Evolutionary conservation across 257 asterid species (phyloP), one percentile per base, ranked within the genome.

Genomic region (Salvia miltiorrhiza): DNA sequence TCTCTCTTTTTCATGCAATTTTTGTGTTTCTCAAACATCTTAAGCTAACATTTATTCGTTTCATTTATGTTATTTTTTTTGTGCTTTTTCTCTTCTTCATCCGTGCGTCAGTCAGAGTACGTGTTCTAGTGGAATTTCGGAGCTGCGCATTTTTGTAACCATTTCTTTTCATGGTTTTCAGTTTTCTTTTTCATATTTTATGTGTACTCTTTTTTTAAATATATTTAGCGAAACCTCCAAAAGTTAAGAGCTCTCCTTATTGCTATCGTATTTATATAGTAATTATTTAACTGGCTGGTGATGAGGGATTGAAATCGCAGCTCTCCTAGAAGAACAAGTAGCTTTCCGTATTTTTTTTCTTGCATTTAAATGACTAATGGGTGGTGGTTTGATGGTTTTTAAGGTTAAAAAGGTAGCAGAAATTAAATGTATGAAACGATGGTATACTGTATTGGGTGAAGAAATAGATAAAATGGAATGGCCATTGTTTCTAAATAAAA

Each of bases 1-100:
- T 65, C 12, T 4, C 47, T 50, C 14, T 20, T 69, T 41, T 32
- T 65, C 72, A 33, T 66, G 63, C 76, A 55, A 60, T 48, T 64
- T 55, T 23, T 28, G 41, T 3, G 6, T 52, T 55, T 65, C 20
- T 24, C 17, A 14, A 16, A 10, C 48, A 41, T 41, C 12, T n/a
- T n/a, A n/a, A 48, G 26, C 54, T 17, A 48, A 48, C 24, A 48
- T 17, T 48, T 47, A 30, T 30, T n/a, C 5, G 4, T 19, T 2
- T n/a, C 14, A 5, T 4, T 2, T 4, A 4, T 16, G 12, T 14
- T 44, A 1, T 40, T 10, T 40, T 71, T 12, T 49, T 9, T 43
- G 57, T 50, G 58, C 56, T 44, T 72, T 16, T 72, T 63, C 10
- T 3, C 49, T 53, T 5, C 48, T 53, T 16, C 52, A 45, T 45